Percentiles rank a stretch among this genome's conserved stretches.
These are phyloP conservation scores for Talaromyces sp. DNA, from an alignment of 2,329 filamentous ascomycete genomes.

Conservation along the genomic window DNA sequence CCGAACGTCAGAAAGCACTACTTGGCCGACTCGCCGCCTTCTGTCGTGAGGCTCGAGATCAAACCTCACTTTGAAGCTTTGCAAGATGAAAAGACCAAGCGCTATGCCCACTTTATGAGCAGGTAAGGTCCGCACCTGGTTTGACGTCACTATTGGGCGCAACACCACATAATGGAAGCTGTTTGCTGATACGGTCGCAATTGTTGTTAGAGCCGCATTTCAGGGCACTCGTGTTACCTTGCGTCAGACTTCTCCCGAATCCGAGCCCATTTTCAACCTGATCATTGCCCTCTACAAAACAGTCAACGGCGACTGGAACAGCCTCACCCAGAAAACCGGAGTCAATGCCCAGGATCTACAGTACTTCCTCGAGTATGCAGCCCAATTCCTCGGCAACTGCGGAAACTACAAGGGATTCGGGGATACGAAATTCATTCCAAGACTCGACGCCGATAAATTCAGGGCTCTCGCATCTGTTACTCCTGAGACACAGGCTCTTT, in stretches of 20 bases:
- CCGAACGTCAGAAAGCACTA: conserved; percentile 58
- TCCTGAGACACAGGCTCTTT: conserved; percentile 59
- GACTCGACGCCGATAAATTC: conserved; percentile 61
- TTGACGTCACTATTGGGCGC: background rate
- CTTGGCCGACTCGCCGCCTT: conserved; percentile 84
- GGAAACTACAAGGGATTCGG: conserved; percentile 88
- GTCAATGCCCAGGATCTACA: conserved; percentile 61
- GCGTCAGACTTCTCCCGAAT: conserved; percentile 76
- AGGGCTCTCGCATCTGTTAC: conserved; percentile 59
- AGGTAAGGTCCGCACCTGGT: conserved; percentile 47
- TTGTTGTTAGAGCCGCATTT: conserved; percentile 61
- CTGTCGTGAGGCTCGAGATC: conserved; percentile 81
- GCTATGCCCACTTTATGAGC: conserved; percentile 88
- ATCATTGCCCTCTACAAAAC: conserved; percentile 68
- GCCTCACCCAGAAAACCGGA: conserved; percentile 59
- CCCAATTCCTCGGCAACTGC: conserved; percentile 72
- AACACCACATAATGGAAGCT: background rate
- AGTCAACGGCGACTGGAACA: conserved; percentile 66
- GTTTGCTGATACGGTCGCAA: conserved; percentile 12
- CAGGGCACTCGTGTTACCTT: conserved; percentile 73
- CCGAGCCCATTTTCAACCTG: conserved; percentile 74
- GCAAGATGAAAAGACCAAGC: conserved; percentile 61
- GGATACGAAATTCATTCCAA: conserved; percentile 77
- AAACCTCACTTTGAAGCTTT: conserved; percentile 80
- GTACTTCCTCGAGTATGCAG: conserved; percentile 70